Percentiles rank a stretch among this genome's conserved stretches.
These are phyloP conservation scores for Aspergillus ustus DNA, from an alignment of 2,329 filamentous ascomycete species.

Conservation along the genomic window DNA sequence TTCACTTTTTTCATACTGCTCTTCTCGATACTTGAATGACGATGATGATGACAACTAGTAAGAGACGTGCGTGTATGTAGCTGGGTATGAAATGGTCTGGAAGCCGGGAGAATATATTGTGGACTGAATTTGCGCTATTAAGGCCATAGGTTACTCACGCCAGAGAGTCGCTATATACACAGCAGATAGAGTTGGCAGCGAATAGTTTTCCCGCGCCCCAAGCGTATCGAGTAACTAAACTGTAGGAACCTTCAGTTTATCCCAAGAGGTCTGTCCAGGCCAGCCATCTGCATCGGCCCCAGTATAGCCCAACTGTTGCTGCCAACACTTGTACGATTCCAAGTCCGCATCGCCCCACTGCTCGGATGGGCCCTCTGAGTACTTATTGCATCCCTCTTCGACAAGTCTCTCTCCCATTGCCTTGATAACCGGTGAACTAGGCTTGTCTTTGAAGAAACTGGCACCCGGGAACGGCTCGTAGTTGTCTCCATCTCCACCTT, in stretches of 20 bases:
- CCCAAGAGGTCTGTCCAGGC: conserved; percentile 10
- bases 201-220: too few species aligned
- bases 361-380: not conserved
- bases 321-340: conserved; percentile 11
- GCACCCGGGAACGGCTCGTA: conserved; percentile 8
- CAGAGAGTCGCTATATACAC: too few species aligned
- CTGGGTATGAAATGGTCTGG: too few species aligned
- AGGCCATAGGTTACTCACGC: too few species aligned
- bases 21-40: too few species aligned
- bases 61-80: too few species aligned
- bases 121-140: too few species aligned
- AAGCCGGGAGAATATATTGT: too few species aligned
- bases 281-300: conserved; percentile 14
- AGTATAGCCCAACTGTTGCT: conserved; percentile 10
- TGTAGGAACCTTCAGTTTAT: conserved; percentile 8
- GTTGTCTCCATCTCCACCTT: conserved; percentile 4
- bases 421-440: conserved; percentile 1
- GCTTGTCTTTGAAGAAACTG: conserved; percentile 1
- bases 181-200: too few species aligned
- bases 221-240: not conserved
- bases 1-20: too few species aligned
- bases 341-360: conserved; percentile 11
- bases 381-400: conserved; percentile 8
- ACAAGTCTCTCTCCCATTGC: conserved; percentile 13
- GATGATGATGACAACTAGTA: too few species aligned